Evolutionary conservation across 2,329 filamentous ascomycete genomes (phyloP).

Genomic region (Penicillium sp.): DNA sequence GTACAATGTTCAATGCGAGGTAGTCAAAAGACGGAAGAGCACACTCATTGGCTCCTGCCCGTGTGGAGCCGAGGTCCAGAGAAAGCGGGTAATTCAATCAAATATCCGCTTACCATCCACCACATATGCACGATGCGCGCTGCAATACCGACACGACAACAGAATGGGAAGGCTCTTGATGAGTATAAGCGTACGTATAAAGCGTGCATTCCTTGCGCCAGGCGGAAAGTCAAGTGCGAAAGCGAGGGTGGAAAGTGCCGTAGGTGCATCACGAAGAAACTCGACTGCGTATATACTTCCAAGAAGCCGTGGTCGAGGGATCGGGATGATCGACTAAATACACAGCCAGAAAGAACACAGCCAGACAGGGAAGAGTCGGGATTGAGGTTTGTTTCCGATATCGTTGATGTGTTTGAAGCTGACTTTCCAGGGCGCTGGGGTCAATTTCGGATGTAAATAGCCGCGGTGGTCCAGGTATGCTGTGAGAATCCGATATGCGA

Average conservation of each 20-base stretch:
- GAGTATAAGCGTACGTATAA: slow-evolving; percentile 52
- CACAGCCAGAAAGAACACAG: background rate
- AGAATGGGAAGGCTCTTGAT: slow-evolving; percentile 5
- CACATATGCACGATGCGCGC: too few species aligned
- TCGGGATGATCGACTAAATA: background rate
- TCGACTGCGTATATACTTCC: slow-evolving; percentile 43
- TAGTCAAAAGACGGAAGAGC: too few species aligned
- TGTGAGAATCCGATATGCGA: background rate
- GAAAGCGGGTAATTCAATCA: too few species aligned
- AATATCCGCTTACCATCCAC: too few species aligned
- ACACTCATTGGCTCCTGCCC: too few species aligned
- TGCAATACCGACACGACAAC: background rate
- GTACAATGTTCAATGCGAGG: too few species aligned
- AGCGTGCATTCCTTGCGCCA: slow-evolving; percentile 50
- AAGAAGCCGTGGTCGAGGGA: slow-evolving; percentile 30
- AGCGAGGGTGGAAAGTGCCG: slow-evolving; percentile 38
- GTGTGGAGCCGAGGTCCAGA: too few species aligned
- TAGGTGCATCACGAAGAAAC: slow-evolving; percentile 45
- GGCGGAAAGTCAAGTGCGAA: slow-evolving; percentile 50
- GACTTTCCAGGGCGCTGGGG: background rate
- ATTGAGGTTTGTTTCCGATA: background rate
- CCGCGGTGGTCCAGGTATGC: background rate
- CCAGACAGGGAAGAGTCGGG: background rate
- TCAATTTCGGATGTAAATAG: background rate
- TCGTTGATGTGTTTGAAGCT: background rate